A percentile compares a stretch with the other conserved stretches of the same genome.
These are phyloP conservation scores for Dactylis glomerata DNA, from an alignment of 176 grass and related monocot species.

Conservation along the genomic window DNA sequence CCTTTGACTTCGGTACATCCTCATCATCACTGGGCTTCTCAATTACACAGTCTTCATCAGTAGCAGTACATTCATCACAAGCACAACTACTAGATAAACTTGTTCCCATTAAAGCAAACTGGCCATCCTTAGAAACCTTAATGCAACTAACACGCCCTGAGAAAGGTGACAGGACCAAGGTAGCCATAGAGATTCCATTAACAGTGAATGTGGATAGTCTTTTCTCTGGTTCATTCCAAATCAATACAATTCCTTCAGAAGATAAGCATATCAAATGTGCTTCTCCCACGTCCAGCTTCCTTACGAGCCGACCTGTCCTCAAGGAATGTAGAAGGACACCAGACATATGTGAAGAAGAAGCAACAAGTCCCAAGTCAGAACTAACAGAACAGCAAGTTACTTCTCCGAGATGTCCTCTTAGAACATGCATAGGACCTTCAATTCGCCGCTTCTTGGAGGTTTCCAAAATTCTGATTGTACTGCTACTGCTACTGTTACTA, in stretches of 20 bases:
- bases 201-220: slow-evolving; percentile 84
- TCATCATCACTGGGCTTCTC: slow-evolving; percentile 25
- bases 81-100: slow-evolving; percentile 39
- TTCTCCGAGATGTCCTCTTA: slow-evolving; percentile 95
- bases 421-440: slow-evolving; percentile 89
- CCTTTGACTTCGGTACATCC: slow-evolving; percentile 23
- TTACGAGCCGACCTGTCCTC: slow-evolving; percentile 80
- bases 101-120: slow-evolving; percentile 73
- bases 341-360: slow-evolving; percentile 63
- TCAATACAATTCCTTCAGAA: slow-evolving; percentile 80
- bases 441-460: slow-evolving; percentile 62
- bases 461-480: slow-evolving; percentile 44
- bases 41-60: slow-evolving; percentile 33
- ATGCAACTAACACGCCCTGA: slow-evolving; percentile 76
- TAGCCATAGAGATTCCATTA: slow-evolving; percentile 68
- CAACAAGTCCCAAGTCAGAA: slow-evolving; percentile 80
- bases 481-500: slow-evolving; percentile 37
- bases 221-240: slow-evolving; percentile 78
- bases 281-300: slow-evolving; percentile 58
- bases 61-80: slow-evolving; percentile 24
- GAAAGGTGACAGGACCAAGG: slow-evolving; percentile 56
- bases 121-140: slow-evolving; percentile 81
- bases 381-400: slow-evolving; percentile 83
- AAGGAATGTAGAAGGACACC: slow-evolving; percentile 90
- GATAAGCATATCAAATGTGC: slow-evolving; percentile 70